phyloP scores from a whole-genome alignment of 257 asterid species.

The Henckelia pumila region DNA sequence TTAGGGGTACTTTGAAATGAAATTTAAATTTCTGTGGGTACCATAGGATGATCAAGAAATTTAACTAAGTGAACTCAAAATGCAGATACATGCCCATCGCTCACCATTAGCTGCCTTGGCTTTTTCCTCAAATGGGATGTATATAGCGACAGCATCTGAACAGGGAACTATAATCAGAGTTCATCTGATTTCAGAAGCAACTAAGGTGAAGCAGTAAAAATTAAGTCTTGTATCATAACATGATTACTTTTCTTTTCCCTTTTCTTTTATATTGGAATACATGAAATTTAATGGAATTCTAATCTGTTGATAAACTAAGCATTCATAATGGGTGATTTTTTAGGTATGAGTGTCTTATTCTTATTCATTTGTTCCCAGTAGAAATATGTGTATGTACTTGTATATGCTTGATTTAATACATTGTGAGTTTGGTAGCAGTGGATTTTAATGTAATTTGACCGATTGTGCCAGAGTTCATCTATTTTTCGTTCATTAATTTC shows the following conservation, averaged over 20 bases:
- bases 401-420: background rate
- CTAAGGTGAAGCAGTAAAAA: constrained; percentile 58
- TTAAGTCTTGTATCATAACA: constrained; percentile 4
- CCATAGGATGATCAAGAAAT: constrained; percentile 8
- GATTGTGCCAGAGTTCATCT: no score
- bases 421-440: no score
- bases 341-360: constrained; percentile 3
- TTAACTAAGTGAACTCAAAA: constrained; percentile 27
- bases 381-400: background rate
- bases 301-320: background rate
- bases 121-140: constrained; percentile 78
- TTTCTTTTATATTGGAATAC: constrained; percentile 9
- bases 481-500: no score
- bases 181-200: constrained; percentile 81
- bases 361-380: constrained; percentile 5
- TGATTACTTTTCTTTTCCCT: constrained; percentile 18
- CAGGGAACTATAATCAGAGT: constrained; percentile 92
- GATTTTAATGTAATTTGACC: no score
- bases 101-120: constrained; percentile 79
- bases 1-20: background rate
- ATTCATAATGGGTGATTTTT: background rate
- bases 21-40: constrained; percentile 16
- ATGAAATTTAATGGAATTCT: background rate
- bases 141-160: constrained; percentile 89
- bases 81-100: constrained; percentile 96